Base-by-base conservation (phyloP, 257 asterid genomes). In the Solanum clarkiae region DNA sequence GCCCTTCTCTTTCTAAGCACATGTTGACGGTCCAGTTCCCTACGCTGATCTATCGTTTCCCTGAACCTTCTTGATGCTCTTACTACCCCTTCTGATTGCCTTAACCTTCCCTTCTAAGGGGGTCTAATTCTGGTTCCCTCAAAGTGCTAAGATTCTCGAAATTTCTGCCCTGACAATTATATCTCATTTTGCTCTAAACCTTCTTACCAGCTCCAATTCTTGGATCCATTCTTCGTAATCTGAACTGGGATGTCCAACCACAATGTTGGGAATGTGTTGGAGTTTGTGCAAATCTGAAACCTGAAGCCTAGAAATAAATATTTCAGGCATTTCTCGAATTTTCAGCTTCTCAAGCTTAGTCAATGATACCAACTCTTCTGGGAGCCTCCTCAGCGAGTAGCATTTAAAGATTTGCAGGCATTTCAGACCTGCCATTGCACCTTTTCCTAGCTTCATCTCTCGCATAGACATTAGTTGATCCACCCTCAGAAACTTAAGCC, bases 351-450 rank as follows among this genome's bases (percentile, higher is more conserved):
- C 65, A 45, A 80, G 72, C 49, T 26, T 80, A 68, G 53, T 29
- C 44, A 51, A 45, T 63, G 42, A 71, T 26, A 11, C n/a, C 80
- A 87, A 54, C 82, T 63, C 77, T 44, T 85, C 29, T 0, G 85
- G 86, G 66, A 51, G 71, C 13, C 57, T 59, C 55, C 42, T 68
- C 74, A 85, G 42, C 9, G 6, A 3, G 5, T 49, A 72, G 40
- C 82, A 85, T 44, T 32, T 10, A 53, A n/a, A 9, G 59, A 88
- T 85, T 69, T 85, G 86, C 55, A 83, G 12, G 57, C 51, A 71
- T 24, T 47, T 22, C 65, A 87, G 90, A 45, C 15, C 6, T 1
- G 74, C 36, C 84, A 87, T 26, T 53, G 54, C 88, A 81, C 86
- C 90, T 77, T 51, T n/a, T 8, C 26, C 86, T 29, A 86, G 11